These are phyloP conservation scores for Alternaria metachromatica DNA, from an alignment of 2,329 filamentous ascomycete species.

Conservation along the genomic window DNA sequence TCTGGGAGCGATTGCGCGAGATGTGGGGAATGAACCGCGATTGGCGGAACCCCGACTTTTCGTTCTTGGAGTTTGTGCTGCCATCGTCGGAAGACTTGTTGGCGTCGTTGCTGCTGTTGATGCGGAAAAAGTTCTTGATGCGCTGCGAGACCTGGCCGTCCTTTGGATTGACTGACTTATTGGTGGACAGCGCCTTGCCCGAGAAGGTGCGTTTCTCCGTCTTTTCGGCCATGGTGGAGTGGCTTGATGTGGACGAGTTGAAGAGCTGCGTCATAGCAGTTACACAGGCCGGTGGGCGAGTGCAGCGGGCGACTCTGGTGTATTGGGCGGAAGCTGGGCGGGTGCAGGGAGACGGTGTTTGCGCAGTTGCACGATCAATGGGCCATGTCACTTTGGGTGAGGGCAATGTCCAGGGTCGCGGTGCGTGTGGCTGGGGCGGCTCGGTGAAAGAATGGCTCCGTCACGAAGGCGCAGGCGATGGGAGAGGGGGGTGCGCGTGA, in stretches of 20 bases:
- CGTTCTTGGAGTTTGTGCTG: conserved; percentile 58
- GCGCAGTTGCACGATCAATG: conserved; percentile 38
- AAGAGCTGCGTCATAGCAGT: conserved; percentile 53
- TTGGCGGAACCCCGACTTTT: conserved; percentile 78
- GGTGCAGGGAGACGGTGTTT: conserved; percentile 16
- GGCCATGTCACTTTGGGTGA: conserved; percentile 40
- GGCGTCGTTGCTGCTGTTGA: conserved; percentile 62
- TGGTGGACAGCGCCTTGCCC: conserved; percentile 53
- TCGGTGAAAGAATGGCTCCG: conserved; percentile 37
- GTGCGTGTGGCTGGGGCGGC: conserved; percentile 33
- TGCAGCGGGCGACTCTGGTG: not conserved
- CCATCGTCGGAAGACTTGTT: conserved; percentile 50
- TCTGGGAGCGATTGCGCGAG: conserved; percentile 85
- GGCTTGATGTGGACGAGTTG: conserved; percentile 47
- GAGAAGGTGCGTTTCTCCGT: conserved; percentile 59
- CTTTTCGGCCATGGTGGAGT: conserved; percentile 53
- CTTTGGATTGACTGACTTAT: conserved; percentile 57
- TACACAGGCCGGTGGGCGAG: conserved; percentile 4
- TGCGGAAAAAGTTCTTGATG: conserved; percentile 74
- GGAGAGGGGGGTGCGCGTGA: not conserved
- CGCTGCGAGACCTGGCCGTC: conserved; percentile 66
- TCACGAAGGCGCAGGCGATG: conserved; percentile 12
- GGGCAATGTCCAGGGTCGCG: conserved; percentile 7
- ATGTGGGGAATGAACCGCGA: conserved; percentile 89
- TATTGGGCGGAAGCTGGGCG: not conserved